Evolutionary conservation across 164 flowering plant genomes (phyloP).

Genomic region (Brasenia schreberi): DNA sequence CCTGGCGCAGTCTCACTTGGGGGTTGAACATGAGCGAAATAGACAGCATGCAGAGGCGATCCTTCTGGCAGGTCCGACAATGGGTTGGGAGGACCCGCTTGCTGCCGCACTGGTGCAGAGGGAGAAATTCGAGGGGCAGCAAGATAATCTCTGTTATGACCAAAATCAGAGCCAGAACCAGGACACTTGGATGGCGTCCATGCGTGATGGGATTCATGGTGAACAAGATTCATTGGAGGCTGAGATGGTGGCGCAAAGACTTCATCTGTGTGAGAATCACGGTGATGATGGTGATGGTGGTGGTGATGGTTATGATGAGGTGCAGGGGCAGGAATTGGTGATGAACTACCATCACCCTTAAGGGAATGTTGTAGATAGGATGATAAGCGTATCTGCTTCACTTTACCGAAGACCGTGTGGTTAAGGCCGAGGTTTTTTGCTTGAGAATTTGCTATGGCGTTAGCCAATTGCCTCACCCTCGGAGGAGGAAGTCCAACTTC

Average conservation of each 20-base stretch:
- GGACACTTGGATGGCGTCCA: not conserved
- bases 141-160: not conserved
- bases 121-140: constrained; percentile 25
- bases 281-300: constrained; percentile 9
- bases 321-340: constrained; percentile 20
- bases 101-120: constrained; percentile 18
- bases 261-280: not conserved
- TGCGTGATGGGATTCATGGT: not conserved
- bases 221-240: not conserved
- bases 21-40: constrained; percentile 40
- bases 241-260: constrained; percentile 21
- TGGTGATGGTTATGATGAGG: constrained; percentile 34
- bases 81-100: constrained; percentile 23
- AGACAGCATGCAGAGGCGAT: constrained; percentile 45
- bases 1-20: constrained; percentile 24
- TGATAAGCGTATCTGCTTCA: constrained; percentile 74
- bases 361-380: constrained; percentile 46
- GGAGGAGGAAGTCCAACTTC: constrained; percentile 41
- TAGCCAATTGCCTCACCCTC: constrained; percentile 78
- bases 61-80: constrained; percentile 16
- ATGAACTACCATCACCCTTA: constrained; percentile 13
- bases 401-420: constrained; percentile 68
- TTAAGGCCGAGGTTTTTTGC: constrained; percentile 75
- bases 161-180: not conserved
- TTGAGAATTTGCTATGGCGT: constrained; percentile 55